These are phyloP conservation scores for Psophocarpus tetragonolobus DNA, from an alignment of 306 rosid genomes.

Conservation along the genomic window DNA sequence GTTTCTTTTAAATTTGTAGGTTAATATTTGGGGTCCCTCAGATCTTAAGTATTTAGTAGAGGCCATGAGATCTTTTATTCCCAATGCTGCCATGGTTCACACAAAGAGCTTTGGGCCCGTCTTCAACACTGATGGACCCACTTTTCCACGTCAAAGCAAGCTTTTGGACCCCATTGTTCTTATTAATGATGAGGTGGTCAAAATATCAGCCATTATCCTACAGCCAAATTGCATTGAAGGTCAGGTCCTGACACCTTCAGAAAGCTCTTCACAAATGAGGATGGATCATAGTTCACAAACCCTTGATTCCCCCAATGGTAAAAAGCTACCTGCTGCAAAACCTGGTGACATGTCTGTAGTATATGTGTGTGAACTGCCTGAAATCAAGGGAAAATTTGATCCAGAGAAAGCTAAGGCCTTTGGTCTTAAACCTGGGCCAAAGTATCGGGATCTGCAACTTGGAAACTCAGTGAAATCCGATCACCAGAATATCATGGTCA, in stretches of 20 bases:
- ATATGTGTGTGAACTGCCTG: constrained; percentile 85
- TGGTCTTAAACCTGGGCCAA: constrained; percentile 83
- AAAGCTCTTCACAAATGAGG: constrained; percentile 35
- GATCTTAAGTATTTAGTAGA: constrained; percentile 80
- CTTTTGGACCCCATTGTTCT: constrained; percentile 69
- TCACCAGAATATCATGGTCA: constrained; percentile 62
- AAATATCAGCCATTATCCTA: constrained; percentile 77
- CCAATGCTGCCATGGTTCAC: constrained; percentile 94
- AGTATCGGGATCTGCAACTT: constrained; percentile 74
- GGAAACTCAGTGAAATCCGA: constrained; percentile 92
- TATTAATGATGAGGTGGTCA: constrained; percentile 80
- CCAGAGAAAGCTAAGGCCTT: constrained; percentile 71
- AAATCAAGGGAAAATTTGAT: constrained; percentile 86
- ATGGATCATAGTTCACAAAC: constrained; percentile 33
- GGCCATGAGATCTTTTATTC: constrained; percentile 89
- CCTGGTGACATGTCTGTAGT: constrained; percentile 92
- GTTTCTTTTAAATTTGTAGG: constrained; percentile 51
- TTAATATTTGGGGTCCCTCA: constrained; percentile 88
- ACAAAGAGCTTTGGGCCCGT: constrained; percentile 81
- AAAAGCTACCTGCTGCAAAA: constrained; percentile 41
- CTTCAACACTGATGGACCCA: constrained; percentile 32
- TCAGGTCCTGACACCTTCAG: constrained; percentile 26
- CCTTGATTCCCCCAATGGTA: constrained; percentile 38
- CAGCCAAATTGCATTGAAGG: constrained; percentile 49
- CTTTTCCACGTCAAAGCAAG: constrained; percentile 36